Percentiles rank a stretch among this genome's conserved stretches.
phyloP scores from a whole-genome alignment of 1,284 basidiomycete species.

The Ustilago vetiveriae region DNA sequence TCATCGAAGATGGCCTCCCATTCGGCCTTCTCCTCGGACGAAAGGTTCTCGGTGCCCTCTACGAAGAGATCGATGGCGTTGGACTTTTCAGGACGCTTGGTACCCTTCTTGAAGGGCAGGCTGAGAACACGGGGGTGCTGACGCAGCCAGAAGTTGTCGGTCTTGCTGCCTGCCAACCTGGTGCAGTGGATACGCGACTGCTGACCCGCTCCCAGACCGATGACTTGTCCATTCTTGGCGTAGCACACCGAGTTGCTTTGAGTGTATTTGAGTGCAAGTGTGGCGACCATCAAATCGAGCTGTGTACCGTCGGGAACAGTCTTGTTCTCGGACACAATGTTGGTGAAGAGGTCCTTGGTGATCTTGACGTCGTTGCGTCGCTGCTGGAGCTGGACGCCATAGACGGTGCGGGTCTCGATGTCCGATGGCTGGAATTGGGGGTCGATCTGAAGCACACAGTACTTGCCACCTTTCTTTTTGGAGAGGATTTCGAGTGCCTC shows the following conservation, averaged over 20 bases:
- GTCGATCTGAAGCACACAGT: conserved; percentile 81
- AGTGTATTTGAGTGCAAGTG: conserved; percentile 96
- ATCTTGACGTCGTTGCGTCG: conserved; percentile 91
- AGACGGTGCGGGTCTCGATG: conserved; percentile 92
- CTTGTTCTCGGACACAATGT: conserved; percentile 88
- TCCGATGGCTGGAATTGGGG: conserved; percentile 56
- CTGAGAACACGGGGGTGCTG: conserved; percentile 91
- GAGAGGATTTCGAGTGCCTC: conserved; percentile 89
- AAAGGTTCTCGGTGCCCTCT: conserved; percentile 73
- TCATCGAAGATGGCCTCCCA: conserved; percentile 91
- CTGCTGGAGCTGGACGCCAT: conserved; percentile 90
- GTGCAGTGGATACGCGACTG: conserved; percentile 99
- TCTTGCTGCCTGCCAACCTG: conserved; percentile 93
- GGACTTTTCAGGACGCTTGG: conserved; percentile 96
- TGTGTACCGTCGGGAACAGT: conserved; percentile 68
- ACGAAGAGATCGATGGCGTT: conserved; percentile 98
- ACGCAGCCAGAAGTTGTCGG: conserved; percentile 99
- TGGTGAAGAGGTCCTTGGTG: conserved; percentile 80
- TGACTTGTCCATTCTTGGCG: conserved; percentile 88
- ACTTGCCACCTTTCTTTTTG: conserved; percentile 99
- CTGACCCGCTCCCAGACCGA: conserved; percentile 96
- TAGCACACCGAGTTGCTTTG: conserved; percentile 99
- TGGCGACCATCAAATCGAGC: conserved; percentile 72
- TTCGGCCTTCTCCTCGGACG: conserved; percentile 77
- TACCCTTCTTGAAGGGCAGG: conserved; percentile 95